Percentiles rank a stretch among this genome's conserved stretches.
These are phyloP conservation scores for Sanguinoderma infundibulare DNA, from an alignment of 1,284 basidiomycete species.

Conservation along the genomic window DNA sequence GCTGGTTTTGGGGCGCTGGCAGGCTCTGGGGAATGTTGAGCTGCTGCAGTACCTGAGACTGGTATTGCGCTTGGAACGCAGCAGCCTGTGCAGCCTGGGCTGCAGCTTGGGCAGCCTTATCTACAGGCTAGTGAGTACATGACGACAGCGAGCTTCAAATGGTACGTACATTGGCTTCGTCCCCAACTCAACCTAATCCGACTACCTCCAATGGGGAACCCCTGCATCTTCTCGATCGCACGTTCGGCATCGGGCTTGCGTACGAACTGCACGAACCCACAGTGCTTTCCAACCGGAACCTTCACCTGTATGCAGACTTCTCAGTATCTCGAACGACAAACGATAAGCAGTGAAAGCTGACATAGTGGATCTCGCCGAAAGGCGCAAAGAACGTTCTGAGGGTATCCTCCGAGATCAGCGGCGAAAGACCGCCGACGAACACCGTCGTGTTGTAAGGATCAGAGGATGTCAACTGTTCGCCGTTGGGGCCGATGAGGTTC, in stretches of 20 bases:
- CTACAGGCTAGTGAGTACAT: constrained; percentile 39
- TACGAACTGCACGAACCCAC: constrained; percentile 95
- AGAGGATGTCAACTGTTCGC: constrained; percentile 81
- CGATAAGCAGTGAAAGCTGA: constrained; percentile 34
- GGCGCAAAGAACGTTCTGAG: constrained; percentile 87
- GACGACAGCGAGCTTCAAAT: neutral
- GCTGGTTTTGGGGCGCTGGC: neutral
- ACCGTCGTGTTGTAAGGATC: constrained; percentile 94
- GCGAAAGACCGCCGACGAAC: constrained; percentile 88
- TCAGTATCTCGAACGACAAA: constrained; percentile 10
- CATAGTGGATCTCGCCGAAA: constrained; percentile 92
- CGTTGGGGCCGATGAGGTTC: constrained; percentile 82
- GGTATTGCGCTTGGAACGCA: constrained; percentile 58
- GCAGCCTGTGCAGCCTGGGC: constrained; percentile 81
- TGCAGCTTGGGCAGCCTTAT: constrained; percentile 86
- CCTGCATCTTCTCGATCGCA: constrained; percentile 96
- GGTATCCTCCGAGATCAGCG: constrained; percentile 87
- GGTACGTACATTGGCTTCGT: constrained; percentile 79
- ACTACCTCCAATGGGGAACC: constrained; percentile 90
- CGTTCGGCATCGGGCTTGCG: constrained; percentile 89
- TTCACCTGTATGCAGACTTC: constrained; percentile 66
- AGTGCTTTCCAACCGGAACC: constrained; percentile 94
- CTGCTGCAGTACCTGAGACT: constrained; percentile 40
- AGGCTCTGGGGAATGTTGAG: constrained; percentile 12
- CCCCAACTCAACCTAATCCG: constrained; percentile 94